Base-by-base conservation (phyloP, 345 rosid genomes). In the Aegle marmelos region DNA sequence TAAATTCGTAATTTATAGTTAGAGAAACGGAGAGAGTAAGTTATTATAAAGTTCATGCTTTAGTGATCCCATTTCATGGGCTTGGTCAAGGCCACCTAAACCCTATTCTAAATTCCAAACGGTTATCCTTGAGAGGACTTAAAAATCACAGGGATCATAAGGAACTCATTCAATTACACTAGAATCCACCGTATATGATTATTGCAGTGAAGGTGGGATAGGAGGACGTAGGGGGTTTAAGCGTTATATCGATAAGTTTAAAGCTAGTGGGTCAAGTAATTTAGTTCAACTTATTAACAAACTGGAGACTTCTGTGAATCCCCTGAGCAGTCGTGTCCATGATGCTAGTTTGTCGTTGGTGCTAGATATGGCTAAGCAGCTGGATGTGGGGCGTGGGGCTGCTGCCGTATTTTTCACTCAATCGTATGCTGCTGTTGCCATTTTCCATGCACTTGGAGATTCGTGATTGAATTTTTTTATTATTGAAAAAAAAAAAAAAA, bases 71-170 rank as follows among this genome's bases (percentile, higher is more conserved):
- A 5, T 79, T 37, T 33, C 76, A 67, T 34, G 30, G 68, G 0
- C 79, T 41, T 41, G 14, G 50, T 10, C 16, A 82, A 70, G 79
- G 82, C 24, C 85, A 70, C 77, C 11, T 75, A 13, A 82, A 50
- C 33, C 82, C 79, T 7, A 65, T 82, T 59, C 58, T 16, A 11
- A 41, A 41, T 10, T 11, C 77, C 33, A 79, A 75, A 33, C 75
- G 74, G 37, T 63, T 75, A 11, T 62, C 24, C 57, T 70, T 77
- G n/a, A 70, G 71, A 48, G 73, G 76, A 8, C 39, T 75, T 25
- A 24, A 45, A 19, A 50, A 59, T 58, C 36, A 79, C 79, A 11
- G 58, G 75, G 9, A 61, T 74, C 25, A 11, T 22, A 7, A 17
- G 69, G 69, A 19, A 7, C 68, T 33, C 25, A 34, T 31, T 33